Base-by-base conservation (phyloP, 2,329 filamentous ascomycete genomes). In the Fusarium sp. region DNA sequence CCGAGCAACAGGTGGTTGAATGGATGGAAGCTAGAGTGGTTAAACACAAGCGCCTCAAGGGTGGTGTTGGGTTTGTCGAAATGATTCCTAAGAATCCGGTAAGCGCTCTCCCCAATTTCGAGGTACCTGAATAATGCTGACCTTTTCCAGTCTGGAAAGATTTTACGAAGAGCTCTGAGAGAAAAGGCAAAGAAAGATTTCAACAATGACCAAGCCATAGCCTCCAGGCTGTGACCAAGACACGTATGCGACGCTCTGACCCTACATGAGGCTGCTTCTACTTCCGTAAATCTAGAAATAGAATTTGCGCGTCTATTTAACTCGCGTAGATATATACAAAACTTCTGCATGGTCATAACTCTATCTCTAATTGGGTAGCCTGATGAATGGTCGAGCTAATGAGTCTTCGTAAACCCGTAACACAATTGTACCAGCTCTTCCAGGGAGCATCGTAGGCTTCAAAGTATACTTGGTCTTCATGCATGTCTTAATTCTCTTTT, bases 51-150 rank as follows among this genome's bases (percentile, higher is more conserved):
- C 88, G 87, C 80, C 82, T 92, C 58, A 87, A 86, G 70, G 90
- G 88, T 54, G 86, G 82, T 1, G 79, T 91, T 2, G 86, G 87
- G 72, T 92, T 92, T 66, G 81, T 91, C 3, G 87, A 90, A 40
- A 84, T 83, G 51, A 88, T 94, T 15, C 91, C 91, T 2, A 93
- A 93, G 84, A 92, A 88, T 74, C 87, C 91, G 0, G 90, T 74
- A 23, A 71, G 68, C 72, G 7, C 6, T 1, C 7, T 0, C 2
- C 6, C 0, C 2, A n/a, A 18, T 8, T 3, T 5, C 11, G 16
- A 3, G 1, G 1, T 1, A 1, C 0, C 3, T 10, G 1, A 4
- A 4, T 2, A 6, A 34, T 34, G 31, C 54, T 70, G 44, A 70
- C 27, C 4, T 4, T 15, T 8, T 7, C 2, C 2, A 70, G 67